A percentile compares a stretch with the other conserved stretches of the same genome.
These are phyloP conservation scores for Tillandsia fasciculata DNA, from an alignment of 176 grass and related monocot genomes.

Conservation along the genomic window DNA sequence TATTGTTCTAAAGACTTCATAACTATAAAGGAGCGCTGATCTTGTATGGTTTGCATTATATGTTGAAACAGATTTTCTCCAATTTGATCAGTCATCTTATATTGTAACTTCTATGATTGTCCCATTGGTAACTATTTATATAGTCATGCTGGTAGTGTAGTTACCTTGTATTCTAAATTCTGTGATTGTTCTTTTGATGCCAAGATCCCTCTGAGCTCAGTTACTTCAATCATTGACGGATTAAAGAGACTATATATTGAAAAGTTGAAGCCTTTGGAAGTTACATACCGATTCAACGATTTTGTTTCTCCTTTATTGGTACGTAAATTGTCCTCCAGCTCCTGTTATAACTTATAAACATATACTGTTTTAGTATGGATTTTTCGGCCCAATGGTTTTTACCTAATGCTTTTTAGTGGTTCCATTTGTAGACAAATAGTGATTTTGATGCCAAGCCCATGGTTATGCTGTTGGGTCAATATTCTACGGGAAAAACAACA, in stretches of 20 bases:
- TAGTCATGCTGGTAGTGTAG: neutral
- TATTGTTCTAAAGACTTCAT: too few species aligned
- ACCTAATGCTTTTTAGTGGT: neutral
- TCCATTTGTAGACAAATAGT: slow-evolving; percentile 63
- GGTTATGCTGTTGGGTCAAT: slow-evolving; percentile 99
- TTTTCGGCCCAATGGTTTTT: neutral
- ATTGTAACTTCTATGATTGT: slow-evolving; percentile 10
- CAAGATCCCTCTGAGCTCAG: slow-evolving; percentile 83
- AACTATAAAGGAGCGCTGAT: too few species aligned
- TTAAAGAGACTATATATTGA: slow-evolving; percentile 87
- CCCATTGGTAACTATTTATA: neutral
- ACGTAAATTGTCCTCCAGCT: slow-evolving; percentile 10
- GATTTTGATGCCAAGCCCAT: slow-evolving; percentile 99
- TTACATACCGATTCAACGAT: slow-evolving; percentile 94
- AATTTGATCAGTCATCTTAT: neutral
- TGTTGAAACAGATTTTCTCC: neutral
- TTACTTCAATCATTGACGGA: slow-evolving; percentile 92
- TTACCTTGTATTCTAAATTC: slow-evolving; percentile 3
- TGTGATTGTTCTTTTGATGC: slow-evolving; percentile 6
- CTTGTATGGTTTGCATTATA: too few species aligned
- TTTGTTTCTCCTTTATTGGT: slow-evolving; percentile 88
- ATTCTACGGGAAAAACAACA: slow-evolving; percentile 98
- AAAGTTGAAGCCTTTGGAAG: slow-evolving; percentile 96
- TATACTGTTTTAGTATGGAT: neutral
- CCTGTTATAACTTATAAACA: neutral